Percentiles rank a stretch among this genome's conserved stretches.
Evolutionary conservation across 495 filamentous ascomycete species (phyloP).

Genomic region (Amniculicola lignicola): DNA sequence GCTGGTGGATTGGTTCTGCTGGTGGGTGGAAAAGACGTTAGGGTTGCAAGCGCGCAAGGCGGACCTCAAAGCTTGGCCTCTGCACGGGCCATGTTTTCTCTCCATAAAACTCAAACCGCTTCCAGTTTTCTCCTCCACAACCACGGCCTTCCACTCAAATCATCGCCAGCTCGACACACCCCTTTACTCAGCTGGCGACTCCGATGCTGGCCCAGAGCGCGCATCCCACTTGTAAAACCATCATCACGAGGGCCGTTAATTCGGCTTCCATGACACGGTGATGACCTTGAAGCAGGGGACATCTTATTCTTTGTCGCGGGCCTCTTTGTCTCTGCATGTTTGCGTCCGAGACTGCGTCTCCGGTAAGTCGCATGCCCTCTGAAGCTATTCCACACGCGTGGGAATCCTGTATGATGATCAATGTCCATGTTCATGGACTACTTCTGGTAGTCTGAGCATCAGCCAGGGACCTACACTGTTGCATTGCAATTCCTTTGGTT

Average conservation of each 20-base stretch:
- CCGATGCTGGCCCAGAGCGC: conserved; percentile 84
- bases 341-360: too few species aligned
- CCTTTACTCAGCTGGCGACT: conserved; percentile 73
- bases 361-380: too few species aligned
- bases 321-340: too few species aligned
- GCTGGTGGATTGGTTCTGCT: conserved; percentile 6
- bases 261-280: conserved; percentile 92
- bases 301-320: conserved; percentile 44
- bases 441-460: conserved; percentile 81
- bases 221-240: conserved; percentile 92
- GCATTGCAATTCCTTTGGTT: conserved; percentile 56
- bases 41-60: conserved; percentile 2
- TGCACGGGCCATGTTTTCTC: neutral
- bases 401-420: too few species aligned
- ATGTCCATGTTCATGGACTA: conserved; percentile 52
- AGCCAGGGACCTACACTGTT: conserved; percentile 56
- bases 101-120: neutral
- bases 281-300: conserved; percentile 95
- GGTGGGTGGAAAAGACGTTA: conserved; percentile 7
- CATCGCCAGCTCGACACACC: conserved; percentile 66
- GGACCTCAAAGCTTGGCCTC: neutral
- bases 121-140: conserved; percentile 45
- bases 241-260: conserved; percentile 84
- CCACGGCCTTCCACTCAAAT: conserved; percentile 93
- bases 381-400: too few species aligned